A percentile compares a stretch with the other conserved stretches of the same genome.
These are phyloP conservation scores for Salisapilia sapeloensis DNA, from an alignment of 352 stramenopile species.

Conservation along the genomic window DNA sequence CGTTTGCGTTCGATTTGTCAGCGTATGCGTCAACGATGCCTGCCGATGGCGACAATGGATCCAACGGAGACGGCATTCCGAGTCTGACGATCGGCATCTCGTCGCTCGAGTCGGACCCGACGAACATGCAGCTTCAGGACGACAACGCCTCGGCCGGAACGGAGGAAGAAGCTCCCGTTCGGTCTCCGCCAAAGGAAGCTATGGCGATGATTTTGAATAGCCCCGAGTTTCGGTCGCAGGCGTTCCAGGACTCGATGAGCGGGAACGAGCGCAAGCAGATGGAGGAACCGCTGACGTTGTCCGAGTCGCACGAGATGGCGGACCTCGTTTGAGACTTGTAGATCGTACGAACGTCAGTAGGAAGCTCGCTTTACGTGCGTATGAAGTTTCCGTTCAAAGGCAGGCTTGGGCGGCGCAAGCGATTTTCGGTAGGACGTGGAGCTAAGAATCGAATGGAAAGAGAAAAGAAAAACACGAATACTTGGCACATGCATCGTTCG, in stretches of 20 bases:
- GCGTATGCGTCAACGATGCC: slow-evolving; percentile 7
- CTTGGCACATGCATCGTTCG: too few species aligned
- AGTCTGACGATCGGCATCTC: neutral
- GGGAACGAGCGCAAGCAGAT: neutral
- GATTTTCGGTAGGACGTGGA: too few species aligned
- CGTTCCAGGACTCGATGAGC: slow-evolving; percentile 2
- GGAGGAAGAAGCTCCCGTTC: slow-evolving; percentile 4
- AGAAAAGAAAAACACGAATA: too few species aligned
- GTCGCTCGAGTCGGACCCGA: slow-evolving; percentile 8
- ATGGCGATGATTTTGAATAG: slow-evolving; percentile 71
- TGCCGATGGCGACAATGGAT: slow-evolving; percentile 10
- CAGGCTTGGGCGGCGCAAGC: too few species aligned
- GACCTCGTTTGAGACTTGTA: neutral
- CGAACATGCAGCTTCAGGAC: slow-evolving; percentile 4
- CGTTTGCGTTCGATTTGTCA: too few species aligned
- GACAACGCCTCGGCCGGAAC: slow-evolving; percentile 2
- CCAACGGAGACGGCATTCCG: slow-evolving; percentile 6
- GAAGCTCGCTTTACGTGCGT: too few species aligned
- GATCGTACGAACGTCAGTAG: neutral
- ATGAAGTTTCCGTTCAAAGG: too few species aligned
- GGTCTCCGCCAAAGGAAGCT: slow-evolving; percentile 16
- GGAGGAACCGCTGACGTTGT: neutral
- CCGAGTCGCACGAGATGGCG: neutral
- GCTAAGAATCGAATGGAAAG: too few species aligned
- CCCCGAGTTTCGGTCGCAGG: slow-evolving; percentile 13